Conservation (phyloP, 305 asterid genomes). For the Salvia sclarea region DNA sequence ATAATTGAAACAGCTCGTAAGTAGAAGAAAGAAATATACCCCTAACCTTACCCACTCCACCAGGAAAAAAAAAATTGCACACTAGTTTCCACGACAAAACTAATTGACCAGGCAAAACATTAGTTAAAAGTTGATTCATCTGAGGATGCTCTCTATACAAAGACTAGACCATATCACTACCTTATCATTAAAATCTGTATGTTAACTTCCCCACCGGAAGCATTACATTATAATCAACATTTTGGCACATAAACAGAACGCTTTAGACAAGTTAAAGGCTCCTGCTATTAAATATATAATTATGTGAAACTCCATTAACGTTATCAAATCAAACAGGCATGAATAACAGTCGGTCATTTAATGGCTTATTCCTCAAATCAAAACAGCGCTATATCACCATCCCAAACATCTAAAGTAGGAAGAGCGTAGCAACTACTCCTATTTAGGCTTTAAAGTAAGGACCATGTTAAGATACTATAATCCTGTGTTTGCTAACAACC, state of each 20-base stretch:
- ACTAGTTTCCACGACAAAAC: not conserved
- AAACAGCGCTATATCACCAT: not conserved
- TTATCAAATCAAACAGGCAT: conserved; percentile 12
- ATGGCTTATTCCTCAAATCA: not conserved
- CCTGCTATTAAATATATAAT: not conserved
- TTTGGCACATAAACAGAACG: conserved; percentile 3
- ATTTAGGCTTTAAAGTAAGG: conserved; percentile 13
- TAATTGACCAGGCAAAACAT: conserved; percentile 14
- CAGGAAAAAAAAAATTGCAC: not conserved
- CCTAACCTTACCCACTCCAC: not conserved
- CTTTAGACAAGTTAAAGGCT: conserved; percentile 2
- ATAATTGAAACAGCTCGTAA: conserved; percentile 16
- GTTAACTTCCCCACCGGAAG: conserved; percentile 2
- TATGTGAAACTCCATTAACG: not conserved
- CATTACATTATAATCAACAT: not conserved
- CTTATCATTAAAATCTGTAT: not conserved
- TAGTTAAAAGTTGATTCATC: conserved; percentile 3
- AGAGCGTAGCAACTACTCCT: not conserved
- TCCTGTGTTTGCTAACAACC: not conserved
- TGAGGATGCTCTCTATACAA: not conserved
- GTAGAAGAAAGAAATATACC: not conserved
- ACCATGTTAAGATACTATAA: not conserved
- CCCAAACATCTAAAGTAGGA: conserved; percentile 3
- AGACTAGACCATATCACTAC: not conserved
- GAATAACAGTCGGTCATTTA: not conserved